These are phyloP conservation scores for Plasmodium coatneyi DNA, from an alignment of 169 alveolate species.

Conservation along the genomic window DNA sequence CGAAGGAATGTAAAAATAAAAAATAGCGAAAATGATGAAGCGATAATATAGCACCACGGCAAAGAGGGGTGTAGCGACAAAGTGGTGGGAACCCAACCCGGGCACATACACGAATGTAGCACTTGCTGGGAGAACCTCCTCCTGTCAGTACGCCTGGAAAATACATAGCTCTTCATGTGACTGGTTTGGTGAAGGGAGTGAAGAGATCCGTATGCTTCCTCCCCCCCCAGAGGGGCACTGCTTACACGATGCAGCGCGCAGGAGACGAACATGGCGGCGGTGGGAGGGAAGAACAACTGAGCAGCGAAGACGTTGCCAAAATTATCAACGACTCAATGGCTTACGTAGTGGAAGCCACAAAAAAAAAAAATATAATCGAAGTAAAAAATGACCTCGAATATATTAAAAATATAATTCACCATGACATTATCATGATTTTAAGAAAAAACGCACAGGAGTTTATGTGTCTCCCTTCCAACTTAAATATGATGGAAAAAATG, in stretches of 20 bases:
- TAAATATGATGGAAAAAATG: slow-evolving; percentile 49
- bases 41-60: not conserved
- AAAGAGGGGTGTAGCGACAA: not conserved
- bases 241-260: not conserved
- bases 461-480: slow-evolving; percentile 70
- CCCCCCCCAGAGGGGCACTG: not conserved
- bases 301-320: slow-evolving; percentile 27
- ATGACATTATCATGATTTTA: slow-evolving; percentile 62
- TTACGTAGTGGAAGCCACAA: slow-evolving; percentile 33
- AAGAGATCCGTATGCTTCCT: not conserved
- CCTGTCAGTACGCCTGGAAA: not conserved
- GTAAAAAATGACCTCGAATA: slow-evolving; percentile 47
- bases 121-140: not conserved
- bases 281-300: not conserved
- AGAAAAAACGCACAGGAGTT: slow-evolving; percentile 42
- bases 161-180: not conserved
- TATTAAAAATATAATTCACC: slow-evolving; percentile 53
- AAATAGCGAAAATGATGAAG: not conserved
- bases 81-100: not conserved
- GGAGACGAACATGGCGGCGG: not conserved
- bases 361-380: slow-evolving; percentile 13
- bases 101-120: not conserved
- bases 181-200: not conserved
- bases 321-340: slow-evolving; percentile 27
- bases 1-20: not conserved